Conservation (phyloP, 257 asterid species). For the Lavandula angustifolia region DNA sequence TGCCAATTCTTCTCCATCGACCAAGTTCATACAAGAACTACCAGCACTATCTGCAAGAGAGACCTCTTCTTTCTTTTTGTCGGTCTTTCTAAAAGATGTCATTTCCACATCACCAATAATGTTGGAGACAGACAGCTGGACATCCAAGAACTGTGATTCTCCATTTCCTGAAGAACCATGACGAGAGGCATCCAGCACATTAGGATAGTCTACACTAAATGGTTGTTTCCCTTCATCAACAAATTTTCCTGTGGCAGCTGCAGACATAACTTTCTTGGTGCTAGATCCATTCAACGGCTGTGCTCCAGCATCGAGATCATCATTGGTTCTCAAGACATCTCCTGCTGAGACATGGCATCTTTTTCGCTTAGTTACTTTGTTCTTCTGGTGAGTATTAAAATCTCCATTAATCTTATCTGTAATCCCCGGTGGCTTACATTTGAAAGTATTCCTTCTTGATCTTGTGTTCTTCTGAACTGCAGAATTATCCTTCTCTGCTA, state of each 20-base stretch:
- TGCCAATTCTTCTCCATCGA: conserved; percentile 19
- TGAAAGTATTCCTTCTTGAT: conserved; percentile 45
- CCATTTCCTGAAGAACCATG: conserved; percentile 25
- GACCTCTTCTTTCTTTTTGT: conserved; percentile 17
- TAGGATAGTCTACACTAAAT: conserved; percentile 28
- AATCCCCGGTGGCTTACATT: conserved; percentile 21
- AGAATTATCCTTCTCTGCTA: conserved; percentile 20
- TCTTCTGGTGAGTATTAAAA: conserved; percentile 29
- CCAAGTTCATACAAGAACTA: conserved; percentile 22
- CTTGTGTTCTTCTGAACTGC: conserved; percentile 30
- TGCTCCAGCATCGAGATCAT: conserved; percentile 25
- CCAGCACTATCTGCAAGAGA: conserved; percentile 25
- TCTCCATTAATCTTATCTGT: conserved; percentile 27
- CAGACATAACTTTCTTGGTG: conserved; percentile 27
- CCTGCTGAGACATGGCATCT: conserved; percentile 28
- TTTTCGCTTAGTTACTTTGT: conserved; percentile 28
- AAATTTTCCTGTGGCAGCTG: conserved; percentile 23
- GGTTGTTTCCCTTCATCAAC: conserved; percentile 28
- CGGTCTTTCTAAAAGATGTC: conserved; percentile 10
- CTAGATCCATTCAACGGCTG: conserved; percentile 28
- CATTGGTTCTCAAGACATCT: conserved; percentile 18
- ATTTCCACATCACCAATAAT: conserved; percentile 21
- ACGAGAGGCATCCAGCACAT: conserved; percentile 28
- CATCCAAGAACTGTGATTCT: conserved; percentile 22
- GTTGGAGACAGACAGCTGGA: conserved; percentile 31